Conservation (phyloP, 2,329 filamentous ascomycete genomes). For the Massarina eburnea region DNA sequence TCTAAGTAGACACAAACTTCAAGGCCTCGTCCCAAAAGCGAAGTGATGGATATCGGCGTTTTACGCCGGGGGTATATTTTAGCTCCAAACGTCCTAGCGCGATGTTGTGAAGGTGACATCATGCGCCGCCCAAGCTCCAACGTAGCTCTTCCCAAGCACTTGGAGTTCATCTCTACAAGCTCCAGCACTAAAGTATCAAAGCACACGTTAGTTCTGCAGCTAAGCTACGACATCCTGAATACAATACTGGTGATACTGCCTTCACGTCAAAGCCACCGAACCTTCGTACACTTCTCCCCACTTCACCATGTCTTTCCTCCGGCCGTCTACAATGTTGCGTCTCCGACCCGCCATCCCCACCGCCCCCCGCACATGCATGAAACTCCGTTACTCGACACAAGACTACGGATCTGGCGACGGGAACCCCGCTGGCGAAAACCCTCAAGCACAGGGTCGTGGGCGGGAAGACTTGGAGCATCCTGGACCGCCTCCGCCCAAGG, state of each 20-base stretch:
- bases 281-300: slow-evolving; percentile 1
- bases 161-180: slow-evolving; percentile 6
- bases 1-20: not conserved
- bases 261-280: slow-evolving; percentile 1
- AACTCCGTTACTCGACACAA: slow-evolving; percentile 38
- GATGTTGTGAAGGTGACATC: slow-evolving; percentile 7
- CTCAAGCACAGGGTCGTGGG: slow-evolving; percentile 45
- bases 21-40: not conserved
- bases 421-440: slow-evolving; percentile 47
- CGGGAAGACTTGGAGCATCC: slow-evolving; percentile 48
- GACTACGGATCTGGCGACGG: slow-evolving; percentile 49
- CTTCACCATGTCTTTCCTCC: slow-evolving; percentile 35
- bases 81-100: not conserved
- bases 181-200: too few species aligned
- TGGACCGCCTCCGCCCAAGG: slow-evolving; percentile 47
- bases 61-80: not conserved
- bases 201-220: too few species aligned
- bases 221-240: not conserved
- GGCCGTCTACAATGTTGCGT: slow-evolving; percentile 25
- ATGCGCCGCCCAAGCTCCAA: not conserved
- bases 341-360: slow-evolving; percentile 21
- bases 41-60: not conserved
- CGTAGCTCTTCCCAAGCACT: not conserved
- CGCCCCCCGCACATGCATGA: slow-evolving; percentile 28
- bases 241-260: slow-evolving; percentile 5